A percentile compares a stretch with the other conserved stretches of the same genome.
Conservation (phyloP, 2,329 filamentous ascomycete species). For the Cladosporium velox region DNA sequence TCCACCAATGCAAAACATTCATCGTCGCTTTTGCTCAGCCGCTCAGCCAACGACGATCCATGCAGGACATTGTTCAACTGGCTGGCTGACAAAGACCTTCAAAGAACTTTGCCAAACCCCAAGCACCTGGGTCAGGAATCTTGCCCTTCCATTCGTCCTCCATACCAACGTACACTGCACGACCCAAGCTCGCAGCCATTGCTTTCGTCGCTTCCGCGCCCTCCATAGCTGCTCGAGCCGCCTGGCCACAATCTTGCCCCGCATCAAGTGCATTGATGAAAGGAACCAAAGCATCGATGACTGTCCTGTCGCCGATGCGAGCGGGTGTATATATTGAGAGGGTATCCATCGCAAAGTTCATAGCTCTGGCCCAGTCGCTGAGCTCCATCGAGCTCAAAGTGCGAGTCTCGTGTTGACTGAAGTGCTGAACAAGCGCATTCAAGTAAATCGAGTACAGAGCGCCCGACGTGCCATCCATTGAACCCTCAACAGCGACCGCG, state of each 20-base stretch:
- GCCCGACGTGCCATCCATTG: slow-evolving; percentile 74
- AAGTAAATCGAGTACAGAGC: slow-evolving; percentile 85
- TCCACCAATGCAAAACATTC: no score
- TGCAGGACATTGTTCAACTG: no score
- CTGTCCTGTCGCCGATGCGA: slow-evolving; percentile 80
- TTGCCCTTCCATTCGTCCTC: slow-evolving; percentile 63
- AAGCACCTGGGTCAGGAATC: slow-evolving; percentile 71
- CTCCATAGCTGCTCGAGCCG: slow-evolving; percentile 71
- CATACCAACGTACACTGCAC: slow-evolving; percentile 80
- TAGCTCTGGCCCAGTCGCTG: slow-evolving; percentile 64
- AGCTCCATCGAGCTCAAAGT: slow-evolving; percentile 38
- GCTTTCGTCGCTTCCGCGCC: slow-evolving; percentile 83
- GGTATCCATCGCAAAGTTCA: slow-evolving; percentile 69
- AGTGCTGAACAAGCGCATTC: slow-evolving; percentile 73
- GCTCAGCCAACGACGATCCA: no score
- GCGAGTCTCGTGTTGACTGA: slow-evolving; percentile 53
- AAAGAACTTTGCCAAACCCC: slow-evolving; percentile 81
- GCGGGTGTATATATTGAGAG: slow-evolving; percentile 86
- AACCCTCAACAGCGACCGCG: slow-evolving; percentile 61
- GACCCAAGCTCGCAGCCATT: slow-evolving; percentile 85
- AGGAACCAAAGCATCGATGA: slow-evolving; percentile 85
- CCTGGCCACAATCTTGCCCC: slow-evolving; percentile 67
- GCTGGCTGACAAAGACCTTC: slow-evolving; percentile 22
- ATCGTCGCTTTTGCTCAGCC: no score
- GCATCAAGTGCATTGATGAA: slow-evolving; percentile 73